Evolutionary conservation across 2,329 filamentous ascomycete species (phyloP).

Genomic region (Penicillium corylophilum): DNA sequence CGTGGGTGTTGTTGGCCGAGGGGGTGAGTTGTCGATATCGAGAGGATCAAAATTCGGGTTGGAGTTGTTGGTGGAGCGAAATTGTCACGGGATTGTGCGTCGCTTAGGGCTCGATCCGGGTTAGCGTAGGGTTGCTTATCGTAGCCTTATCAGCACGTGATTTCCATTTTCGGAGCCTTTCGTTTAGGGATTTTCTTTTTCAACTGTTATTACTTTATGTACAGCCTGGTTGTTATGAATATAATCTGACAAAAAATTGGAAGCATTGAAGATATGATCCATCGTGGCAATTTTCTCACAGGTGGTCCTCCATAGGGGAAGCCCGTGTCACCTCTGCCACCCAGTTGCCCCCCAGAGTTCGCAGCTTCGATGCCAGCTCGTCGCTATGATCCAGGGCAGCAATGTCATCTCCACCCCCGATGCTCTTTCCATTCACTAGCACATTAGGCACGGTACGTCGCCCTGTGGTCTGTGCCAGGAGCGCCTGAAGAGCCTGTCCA

Average conservation of each 20-base stretch:
- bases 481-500: constrained; percentile 69
- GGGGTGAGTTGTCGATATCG: constrained; percentile 41
- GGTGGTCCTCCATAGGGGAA: constrained; percentile 9
- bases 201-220: background rate
- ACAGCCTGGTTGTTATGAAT: background rate
- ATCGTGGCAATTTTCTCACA: background rate
- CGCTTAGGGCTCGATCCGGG: constrained; percentile 41
- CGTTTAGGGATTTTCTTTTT: background rate
- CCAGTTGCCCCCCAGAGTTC: constrained; percentile 69
- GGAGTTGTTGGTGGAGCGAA: constrained; percentile 42
- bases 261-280: background rate
- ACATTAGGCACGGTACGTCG: constrained; percentile 89
- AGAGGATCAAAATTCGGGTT: constrained; percentile 42
- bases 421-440: constrained; percentile 80
- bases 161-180: background rate
- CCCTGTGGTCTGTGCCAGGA: constrained; percentile 71
- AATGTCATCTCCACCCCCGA: constrained; percentile 88
- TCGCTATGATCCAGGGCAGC: constrained; percentile 66
- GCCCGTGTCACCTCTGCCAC: constrained; percentile 42
- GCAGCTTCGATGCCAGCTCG: constrained; percentile 69
- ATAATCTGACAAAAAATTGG: background rate
- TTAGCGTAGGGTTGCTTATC: constrained; percentile 42
- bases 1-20: constrained; percentile 43
- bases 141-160: constrained; percentile 14
- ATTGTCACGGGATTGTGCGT: constrained; percentile 45